Evolutionary conservation across 495 filamentous ascomycete species (phyloP).

Genomic region (Pseudoneurospora amorphoporcata): DNA sequence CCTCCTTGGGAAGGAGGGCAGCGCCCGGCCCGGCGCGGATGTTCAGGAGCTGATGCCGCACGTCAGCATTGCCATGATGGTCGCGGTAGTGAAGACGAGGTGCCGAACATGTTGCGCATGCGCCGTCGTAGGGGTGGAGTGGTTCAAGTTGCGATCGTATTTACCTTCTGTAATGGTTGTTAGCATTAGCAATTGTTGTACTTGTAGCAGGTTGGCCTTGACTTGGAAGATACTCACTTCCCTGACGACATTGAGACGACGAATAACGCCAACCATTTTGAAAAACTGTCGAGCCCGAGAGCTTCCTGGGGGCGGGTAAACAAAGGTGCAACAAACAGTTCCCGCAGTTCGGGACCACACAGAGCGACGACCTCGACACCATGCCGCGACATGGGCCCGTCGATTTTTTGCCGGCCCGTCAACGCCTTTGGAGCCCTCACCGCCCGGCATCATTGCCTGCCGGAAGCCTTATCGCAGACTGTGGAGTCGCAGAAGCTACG

Average conservation of each 20-base stretch:
- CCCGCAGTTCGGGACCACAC: neutral
- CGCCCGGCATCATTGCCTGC: neutral
- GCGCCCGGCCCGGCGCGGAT: constrained; percentile 73
- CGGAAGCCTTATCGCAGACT: neutral
- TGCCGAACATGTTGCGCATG: neutral
- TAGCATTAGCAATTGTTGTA: constrained; percentile 1
- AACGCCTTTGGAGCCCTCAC: neutral
- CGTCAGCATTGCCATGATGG: neutral
- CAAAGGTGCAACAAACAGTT: neutral
- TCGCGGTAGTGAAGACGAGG: neutral
- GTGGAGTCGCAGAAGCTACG: neutral
- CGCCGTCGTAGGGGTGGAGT: constrained; percentile 3
- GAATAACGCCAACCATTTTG: constrained; percentile 69
- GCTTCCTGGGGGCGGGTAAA: neutral
- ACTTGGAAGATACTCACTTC: constrained; percentile 46
- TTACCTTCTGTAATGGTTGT: constrained; percentile 27
- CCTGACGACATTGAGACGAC: constrained; percentile 69
- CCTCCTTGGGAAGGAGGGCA: constrained; percentile 63
- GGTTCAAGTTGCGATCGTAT: constrained; percentile 1
- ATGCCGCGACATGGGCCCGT: neutral
- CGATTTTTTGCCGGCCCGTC: neutral
- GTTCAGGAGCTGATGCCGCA: constrained; percentile 48
- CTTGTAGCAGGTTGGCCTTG: neutral
- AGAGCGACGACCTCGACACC: neutral
- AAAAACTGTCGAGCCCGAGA: constrained; percentile 8